Evolutionary conservation across 2,329 filamentous ascomycete species (phyloP).

Genomic region (Fusarium citri): DNA sequence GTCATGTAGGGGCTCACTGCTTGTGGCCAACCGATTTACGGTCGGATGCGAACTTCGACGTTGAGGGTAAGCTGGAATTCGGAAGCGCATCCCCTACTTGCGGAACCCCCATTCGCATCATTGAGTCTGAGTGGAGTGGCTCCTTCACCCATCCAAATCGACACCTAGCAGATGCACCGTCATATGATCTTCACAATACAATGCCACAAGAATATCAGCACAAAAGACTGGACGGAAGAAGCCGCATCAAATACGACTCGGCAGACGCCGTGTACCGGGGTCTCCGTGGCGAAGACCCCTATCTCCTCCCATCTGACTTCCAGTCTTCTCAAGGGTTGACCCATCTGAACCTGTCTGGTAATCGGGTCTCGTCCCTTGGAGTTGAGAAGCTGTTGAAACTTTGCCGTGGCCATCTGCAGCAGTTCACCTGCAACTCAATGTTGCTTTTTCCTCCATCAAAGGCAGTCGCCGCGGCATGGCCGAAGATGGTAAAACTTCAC

Average conservation of each 20-base stretch:
- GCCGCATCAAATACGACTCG: conserved; percentile 44
- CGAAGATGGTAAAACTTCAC: conserved; percentile 49
- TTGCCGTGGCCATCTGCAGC: conserved; percentile 61
- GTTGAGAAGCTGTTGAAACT: conserved; percentile 57
- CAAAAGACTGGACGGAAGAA: conserved; percentile 50
- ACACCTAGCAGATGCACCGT: conserved; percentile 62
- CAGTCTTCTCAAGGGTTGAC: conserved; percentile 55
- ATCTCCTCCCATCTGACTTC: conserved; percentile 35
- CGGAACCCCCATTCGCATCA: conserved; percentile 58
- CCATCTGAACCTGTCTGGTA: conserved; percentile 66
- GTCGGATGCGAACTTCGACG: conserved; percentile 53
- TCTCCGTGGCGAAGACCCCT: conserved; percentile 43
- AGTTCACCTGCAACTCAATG: conserved; percentile 63
- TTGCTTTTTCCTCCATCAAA: conserved; percentile 44
- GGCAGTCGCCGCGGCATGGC: conserved; percentile 39
- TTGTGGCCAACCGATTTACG: conserved; percentile 51
- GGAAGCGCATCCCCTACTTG: conserved; percentile 50
- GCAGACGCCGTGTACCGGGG: conserved; percentile 43
- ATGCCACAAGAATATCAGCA: conserved; percentile 40
- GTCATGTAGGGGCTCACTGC: conserved; percentile 46
- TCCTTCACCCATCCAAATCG: conserved; percentile 60
- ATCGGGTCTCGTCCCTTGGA: conserved; percentile 58
- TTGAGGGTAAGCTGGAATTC: conserved; percentile 59
- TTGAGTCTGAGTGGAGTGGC: conserved; percentile 61
- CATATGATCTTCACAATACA: conserved; percentile 41